Evolutionary conservation across 768 basidiomycete species (phyloP).

Genomic region (Podaxis pistillaris): DNA sequence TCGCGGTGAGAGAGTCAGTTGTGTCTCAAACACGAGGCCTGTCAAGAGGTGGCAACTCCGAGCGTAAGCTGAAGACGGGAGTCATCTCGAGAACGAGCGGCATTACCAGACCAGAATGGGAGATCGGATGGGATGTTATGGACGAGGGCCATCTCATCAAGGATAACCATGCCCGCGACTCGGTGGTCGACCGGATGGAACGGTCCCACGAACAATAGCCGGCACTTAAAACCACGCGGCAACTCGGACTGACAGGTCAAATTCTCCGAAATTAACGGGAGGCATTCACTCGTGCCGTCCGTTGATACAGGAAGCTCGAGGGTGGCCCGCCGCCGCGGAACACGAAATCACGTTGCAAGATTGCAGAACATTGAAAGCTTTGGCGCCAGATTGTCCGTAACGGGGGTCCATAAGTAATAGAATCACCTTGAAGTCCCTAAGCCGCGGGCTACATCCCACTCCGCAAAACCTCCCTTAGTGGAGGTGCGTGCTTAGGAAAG

Average conservation of each 20-base stretch:
- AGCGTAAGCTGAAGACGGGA: not conserved
- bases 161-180: not conserved
- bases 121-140: not conserved
- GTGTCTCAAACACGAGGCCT: conserved; percentile 15
- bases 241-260: not conserved
- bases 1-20: not conserved
- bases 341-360: not conserved
- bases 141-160: not conserved
- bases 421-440: conserved; percentile 3
- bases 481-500: not conserved
- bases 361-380: not conserved
- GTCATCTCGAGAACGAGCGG: not conserved
- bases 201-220: conserved; percentile 2
- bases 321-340: conserved; percentile 8
- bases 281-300: not conserved
- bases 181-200: not conserved
- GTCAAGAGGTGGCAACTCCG: conserved; percentile 5
- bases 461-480: not conserved
- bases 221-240: not conserved
- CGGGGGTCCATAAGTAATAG: conserved; percentile 1
- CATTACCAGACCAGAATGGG: not conserved
- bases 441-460: conserved; percentile 7
- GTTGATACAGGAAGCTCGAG: conserved; percentile 1
- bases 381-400: conserved; percentile 1
- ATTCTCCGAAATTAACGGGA: not conserved